These are phyloP conservation scores for Diutina scorzettiae DNA, from an alignment of 1,139 yeast genomes.

Conservation along the genomic window DNA sequence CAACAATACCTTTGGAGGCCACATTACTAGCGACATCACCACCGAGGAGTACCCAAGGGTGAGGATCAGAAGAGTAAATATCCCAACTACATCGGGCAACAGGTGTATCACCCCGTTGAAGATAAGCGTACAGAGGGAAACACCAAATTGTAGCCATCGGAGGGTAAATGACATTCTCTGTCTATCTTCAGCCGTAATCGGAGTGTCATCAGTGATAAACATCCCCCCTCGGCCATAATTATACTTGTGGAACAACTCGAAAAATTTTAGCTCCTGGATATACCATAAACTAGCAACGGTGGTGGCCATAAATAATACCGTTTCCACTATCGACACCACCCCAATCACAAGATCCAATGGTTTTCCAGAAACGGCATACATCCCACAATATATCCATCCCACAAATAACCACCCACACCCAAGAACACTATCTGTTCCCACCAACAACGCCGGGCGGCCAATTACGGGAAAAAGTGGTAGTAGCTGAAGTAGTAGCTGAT, in stretches of 20 bases:
- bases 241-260: not conserved
- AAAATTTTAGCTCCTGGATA: not conserved
- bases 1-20: not conserved
- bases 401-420: not conserved
- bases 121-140: too few species aligned
- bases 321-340: not conserved
- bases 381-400: not conserved
- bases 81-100: too few species aligned
- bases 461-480: not conserved
- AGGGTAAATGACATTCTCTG: too few species aligned
- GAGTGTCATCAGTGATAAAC: too few species aligned
- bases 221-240: not conserved
- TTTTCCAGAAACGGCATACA: not conserved
- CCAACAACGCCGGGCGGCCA: not conserved
- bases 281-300: not conserved
- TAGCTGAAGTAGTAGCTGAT: not conserved
- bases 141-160: too few species aligned
- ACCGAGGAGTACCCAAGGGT: not conserved
- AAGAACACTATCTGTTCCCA: not conserved
- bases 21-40: not conserved
- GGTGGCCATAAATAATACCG: not conserved
- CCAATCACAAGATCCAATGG: not conserved
- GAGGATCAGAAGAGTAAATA: too few species aligned
- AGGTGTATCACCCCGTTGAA: too few species aligned
- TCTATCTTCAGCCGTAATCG: too few species aligned